A percentile compares a stretch with the other conserved stretches of the same genome.
phyloP scores from a whole-genome alignment of 2,329 filamentous ascomycete genomes.

The Nigrospora sphaerica region DNA sequence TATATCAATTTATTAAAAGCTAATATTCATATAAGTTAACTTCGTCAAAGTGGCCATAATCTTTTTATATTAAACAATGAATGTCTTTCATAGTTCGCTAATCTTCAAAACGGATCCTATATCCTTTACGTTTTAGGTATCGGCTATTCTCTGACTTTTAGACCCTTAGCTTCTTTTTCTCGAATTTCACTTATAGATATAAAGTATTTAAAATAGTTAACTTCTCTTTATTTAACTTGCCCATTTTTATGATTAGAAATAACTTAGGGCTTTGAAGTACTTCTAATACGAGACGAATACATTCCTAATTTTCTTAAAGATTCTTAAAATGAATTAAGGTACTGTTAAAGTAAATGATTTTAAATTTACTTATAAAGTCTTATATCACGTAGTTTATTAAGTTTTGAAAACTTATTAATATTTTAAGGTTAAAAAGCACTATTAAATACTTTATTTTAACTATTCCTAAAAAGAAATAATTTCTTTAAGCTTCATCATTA shows the following conservation, averaged over 20 bases:
- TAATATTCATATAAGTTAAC: no score
- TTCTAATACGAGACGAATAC: slow-evolving; percentile 1
- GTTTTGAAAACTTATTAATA: neutral
- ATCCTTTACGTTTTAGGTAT: slow-evolving; percentile 22
- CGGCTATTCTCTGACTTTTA: slow-evolving; percentile 12
- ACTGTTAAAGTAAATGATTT: neutral
- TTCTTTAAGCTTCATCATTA: neutral
- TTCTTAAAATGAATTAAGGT: slow-evolving; percentile 11
- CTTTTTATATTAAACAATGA: neutral
- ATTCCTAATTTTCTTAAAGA: slow-evolving; percentile 8
- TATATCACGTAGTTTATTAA: neutral
- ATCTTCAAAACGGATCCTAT: no score
- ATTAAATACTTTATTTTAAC: slow-evolving; percentile 11
- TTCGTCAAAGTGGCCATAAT: no score
- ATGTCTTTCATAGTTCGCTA: neutral
- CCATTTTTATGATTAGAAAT: slow-evolving; percentile 2
- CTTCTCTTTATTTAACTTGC: no score
- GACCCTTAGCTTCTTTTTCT: slow-evolving; percentile 17
- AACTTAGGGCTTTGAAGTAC: neutral
- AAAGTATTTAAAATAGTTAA: slow-evolving; percentile 22
- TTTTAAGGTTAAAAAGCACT: slow-evolving; percentile 9
- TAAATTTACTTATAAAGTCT: neutral
- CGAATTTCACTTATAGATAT: slow-evolving; percentile 15
- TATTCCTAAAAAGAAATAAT: neutral
- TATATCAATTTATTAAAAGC: no score